Evolutionary conservation across 192 early-diverging fungal genomes (phyloP), one percentile per base, ranked within the genome.

Genomic region (Borealophlyctis nickersoniae): DNA sequence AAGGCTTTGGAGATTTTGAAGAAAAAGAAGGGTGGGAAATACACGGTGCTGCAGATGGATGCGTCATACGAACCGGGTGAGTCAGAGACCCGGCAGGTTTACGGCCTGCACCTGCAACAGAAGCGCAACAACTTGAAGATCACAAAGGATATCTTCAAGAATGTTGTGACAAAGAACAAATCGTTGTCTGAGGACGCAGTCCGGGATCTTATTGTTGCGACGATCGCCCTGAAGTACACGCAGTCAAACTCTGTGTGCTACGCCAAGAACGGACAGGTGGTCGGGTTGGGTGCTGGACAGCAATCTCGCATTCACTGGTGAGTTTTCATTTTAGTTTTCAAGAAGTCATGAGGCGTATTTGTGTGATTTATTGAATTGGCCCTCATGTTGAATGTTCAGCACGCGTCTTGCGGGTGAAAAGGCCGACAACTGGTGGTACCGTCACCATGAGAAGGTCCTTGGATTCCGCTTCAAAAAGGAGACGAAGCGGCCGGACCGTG

Each of bases 191-290:
- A 84, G 66, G 69, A 73, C 9, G 89, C 88, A 23, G 62, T 88
- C 60, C 82, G 87, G 49, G 94, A 98, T 69, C 79, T 98, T 76
- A 86, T 95, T 33, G 96, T 98, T 36, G 96, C 96, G 2, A 98
- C 94, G 2, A 94, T 98, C 75, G 92, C 96, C 29, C 85, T 99
- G 65, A 99, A 99, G 76, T 99, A 96, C 87, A 98, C 96, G 55
- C 96, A 99, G 81, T 91, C 89, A 63, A 99, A 99, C 87, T 98
- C 94, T 52, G 93, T 99, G 32, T 96, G 93, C 82, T 99, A 96
- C 68, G 96, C 95, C 63, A 92, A 92, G 78, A 90, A 96, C 76
- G 96, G 96, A 53, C 92, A 93, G 91, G 89, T 96, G 5, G 86
- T 98, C 58, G 96, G 96, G 52, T 79, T 98, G 30, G 96, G 96